Percentiles rank a stretch among this genome's conserved stretches.
Conservation (phyloP, 257 asterid species). For the Mitragyna speciosa region DNA sequence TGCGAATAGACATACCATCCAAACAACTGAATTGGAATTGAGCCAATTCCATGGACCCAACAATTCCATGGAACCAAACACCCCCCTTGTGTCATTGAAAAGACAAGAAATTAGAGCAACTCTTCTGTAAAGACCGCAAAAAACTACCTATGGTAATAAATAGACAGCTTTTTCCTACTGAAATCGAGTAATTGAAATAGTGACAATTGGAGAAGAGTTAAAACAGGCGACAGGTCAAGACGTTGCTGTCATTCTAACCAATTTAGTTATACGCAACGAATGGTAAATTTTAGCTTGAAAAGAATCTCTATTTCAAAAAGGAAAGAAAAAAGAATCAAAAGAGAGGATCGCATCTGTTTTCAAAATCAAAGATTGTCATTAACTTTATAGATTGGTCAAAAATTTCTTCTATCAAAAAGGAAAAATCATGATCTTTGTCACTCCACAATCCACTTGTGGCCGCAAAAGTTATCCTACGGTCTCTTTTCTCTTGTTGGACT, state of each 20-base stretch:
- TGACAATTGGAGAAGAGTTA: not conserved
- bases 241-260: slow-evolving; percentile 10
- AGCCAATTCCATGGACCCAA: too few relatives aligned
- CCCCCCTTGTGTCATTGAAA: too few relatives aligned
- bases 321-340: too few relatives aligned
- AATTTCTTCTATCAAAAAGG: not conserved
- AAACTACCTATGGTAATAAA: not conserved
- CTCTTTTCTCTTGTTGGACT: not conserved
- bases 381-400: slow-evolving; percentile 16
- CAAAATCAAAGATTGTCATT: slow-evolving; percentile 4
- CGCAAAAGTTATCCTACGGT: not conserved
- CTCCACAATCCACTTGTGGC: slow-evolving; percentile 7
- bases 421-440: slow-evolving; percentile 14
- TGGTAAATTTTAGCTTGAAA: not conserved
- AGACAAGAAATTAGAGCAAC: too few relatives aligned
- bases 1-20: too few relatives aligned
- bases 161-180: not conserved
- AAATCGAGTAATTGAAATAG: not conserved
- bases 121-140: too few relatives aligned
- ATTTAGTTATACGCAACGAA: not conserved
- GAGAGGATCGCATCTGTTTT: not conserved
- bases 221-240: not conserved
- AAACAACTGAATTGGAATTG: too few relatives aligned
- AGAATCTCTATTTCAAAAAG: too few relatives aligned
- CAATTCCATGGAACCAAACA: too few relatives aligned